These are phyloP conservation scores for Chalaropsis ovoidea DNA, from an alignment of 2,329 filamentous ascomycete species.

Conservation along the genomic window DNA sequence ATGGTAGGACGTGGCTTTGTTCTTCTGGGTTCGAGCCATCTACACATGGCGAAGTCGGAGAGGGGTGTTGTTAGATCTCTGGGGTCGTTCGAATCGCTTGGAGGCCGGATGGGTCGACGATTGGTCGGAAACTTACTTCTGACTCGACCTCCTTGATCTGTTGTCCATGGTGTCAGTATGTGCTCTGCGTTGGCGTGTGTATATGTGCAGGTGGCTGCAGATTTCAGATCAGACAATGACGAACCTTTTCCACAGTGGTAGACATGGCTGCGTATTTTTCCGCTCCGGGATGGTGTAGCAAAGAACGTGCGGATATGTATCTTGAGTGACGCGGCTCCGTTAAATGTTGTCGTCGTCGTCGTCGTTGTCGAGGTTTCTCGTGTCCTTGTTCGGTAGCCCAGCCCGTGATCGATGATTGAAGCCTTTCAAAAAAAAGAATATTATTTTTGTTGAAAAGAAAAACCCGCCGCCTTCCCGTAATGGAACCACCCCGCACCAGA, in stretches of 20 bases:
- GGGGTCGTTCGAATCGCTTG: conserved; percentile 2
- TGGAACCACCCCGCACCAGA: conserved; percentile 13
- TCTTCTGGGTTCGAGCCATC: conserved; percentile 97
- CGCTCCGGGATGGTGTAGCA: background rate
- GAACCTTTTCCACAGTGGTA: conserved; percentile 92
- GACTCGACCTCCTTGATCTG: conserved; percentile 95
- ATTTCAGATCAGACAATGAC: background rate
- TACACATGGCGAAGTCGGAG: conserved; percentile 33
- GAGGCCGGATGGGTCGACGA: background rate
- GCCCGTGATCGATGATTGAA: background rate
- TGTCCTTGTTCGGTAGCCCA: background rate
- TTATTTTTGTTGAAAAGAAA: background rate
- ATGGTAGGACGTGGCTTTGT: conserved; percentile 90
- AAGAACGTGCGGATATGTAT: background rate
- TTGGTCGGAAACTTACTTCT: conserved; percentile 53
- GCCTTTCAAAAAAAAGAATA: too few species aligned
- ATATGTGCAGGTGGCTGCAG: conserved; percentile 29
- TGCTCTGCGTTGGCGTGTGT: background rate
- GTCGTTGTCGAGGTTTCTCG: background rate
- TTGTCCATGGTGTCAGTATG: conserved; percentile 28
- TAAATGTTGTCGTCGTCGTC: background rate
- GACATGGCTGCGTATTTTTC: conserved; percentile 50
- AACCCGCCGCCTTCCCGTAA: background rate
- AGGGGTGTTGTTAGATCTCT: conserved; percentile 20
- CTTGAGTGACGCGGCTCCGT: background rate